Conservation (phyloP, 2,329 filamentous ascomycete species). For the Ophiocordyceps camponoti-rufipedis region DNA sequence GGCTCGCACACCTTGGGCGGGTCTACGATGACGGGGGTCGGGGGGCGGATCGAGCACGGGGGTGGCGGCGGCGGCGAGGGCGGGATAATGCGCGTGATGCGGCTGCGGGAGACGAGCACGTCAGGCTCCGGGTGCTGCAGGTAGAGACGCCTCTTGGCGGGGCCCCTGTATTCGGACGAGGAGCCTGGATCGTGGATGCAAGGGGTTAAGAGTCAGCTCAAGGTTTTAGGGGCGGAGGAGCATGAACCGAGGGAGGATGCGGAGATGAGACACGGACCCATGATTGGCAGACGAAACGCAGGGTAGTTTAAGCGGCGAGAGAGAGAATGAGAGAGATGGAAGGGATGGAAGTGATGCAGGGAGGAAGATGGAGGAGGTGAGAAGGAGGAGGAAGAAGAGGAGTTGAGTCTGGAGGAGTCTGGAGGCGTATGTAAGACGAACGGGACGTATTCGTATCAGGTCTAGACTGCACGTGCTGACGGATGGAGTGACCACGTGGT, state of each 20-base stretch:
- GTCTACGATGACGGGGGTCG: slow-evolving; percentile 5
- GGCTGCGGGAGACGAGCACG: slow-evolving; percentile 15
- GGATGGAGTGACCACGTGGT: too few relatives aligned
- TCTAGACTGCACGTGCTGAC: too few relatives aligned
- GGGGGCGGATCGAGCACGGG: slow-evolving; percentile 3
- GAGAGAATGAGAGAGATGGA: not conserved
- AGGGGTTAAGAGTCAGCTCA: slow-evolving; percentile 8
- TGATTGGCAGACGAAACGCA: not conserved
- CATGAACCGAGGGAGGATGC: not conserved
- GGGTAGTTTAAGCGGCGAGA: too few relatives aligned
- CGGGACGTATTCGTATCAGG: too few relatives aligned
- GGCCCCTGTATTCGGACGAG: slow-evolving; percentile 9
- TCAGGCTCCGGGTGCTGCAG: slow-evolving; percentile 21
- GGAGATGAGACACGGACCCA: slow-evolving; percentile 1
- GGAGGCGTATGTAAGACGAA: too few relatives aligned
- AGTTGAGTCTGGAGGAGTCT: not conserved
- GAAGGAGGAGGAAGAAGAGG: slow-evolving; percentile 7
- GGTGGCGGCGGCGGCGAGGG: slow-evolving; percentile 8
- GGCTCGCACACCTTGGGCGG: slow-evolving; percentile 3
- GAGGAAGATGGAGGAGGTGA: not conserved
- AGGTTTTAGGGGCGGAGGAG: too few relatives aligned
- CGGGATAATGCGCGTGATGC: slow-evolving; percentile 20
- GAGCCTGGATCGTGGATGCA: slow-evolving; percentile 3
- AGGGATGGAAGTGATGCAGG: too few relatives aligned
- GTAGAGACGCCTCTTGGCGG: slow-evolving; percentile 23